phyloP scores from a whole-genome alignment of 495 filamentous ascomycete species.

The Haplographium delicatum region DNA sequence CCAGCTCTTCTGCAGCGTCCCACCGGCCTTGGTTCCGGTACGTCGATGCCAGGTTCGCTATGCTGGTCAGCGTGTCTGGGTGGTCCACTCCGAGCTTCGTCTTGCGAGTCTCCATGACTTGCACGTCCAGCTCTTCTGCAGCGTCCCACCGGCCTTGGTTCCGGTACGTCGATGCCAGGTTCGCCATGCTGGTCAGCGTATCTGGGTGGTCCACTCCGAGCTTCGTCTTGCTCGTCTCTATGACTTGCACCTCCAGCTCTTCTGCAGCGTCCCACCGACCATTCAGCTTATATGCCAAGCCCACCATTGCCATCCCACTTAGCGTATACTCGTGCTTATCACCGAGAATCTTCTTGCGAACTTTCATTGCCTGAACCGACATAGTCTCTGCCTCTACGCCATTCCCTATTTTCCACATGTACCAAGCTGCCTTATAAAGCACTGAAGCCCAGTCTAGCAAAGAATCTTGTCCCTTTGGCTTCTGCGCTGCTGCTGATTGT shows the following conservation, averaged over 20 bases:
- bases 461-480: not conserved
- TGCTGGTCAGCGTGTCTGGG: constrained; percentile 29
- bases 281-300: too few species aligned
- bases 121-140: constrained; percentile 22
- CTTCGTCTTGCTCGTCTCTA: not conserved
- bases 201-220: too few species aligned
- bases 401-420: too few species aligned
- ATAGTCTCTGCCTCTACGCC: too few species aligned
- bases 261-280: too few species aligned
- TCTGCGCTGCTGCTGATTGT: not conserved
- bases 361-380: too few species aligned
- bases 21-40: constrained; percentile 26
- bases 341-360: too few species aligned
- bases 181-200: too few species aligned
- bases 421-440: not conserved
- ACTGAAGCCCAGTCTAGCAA: not conserved
- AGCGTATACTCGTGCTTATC: too few species aligned
- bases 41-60: constrained; percentile 28
- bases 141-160: constrained; percentile 24
- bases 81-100: constrained; percentile 24
- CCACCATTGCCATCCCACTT: too few species aligned
- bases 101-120: too few species aligned
- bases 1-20: constrained; percentile 29
- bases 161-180: constrained; percentile 13
- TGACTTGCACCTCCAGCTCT: too few species aligned